Evolutionary conservation across 495 filamentous ascomycete genomes (phyloP), one percentile per base, ranked within the genome.

Genomic region (Talaromyces liani): DNA sequence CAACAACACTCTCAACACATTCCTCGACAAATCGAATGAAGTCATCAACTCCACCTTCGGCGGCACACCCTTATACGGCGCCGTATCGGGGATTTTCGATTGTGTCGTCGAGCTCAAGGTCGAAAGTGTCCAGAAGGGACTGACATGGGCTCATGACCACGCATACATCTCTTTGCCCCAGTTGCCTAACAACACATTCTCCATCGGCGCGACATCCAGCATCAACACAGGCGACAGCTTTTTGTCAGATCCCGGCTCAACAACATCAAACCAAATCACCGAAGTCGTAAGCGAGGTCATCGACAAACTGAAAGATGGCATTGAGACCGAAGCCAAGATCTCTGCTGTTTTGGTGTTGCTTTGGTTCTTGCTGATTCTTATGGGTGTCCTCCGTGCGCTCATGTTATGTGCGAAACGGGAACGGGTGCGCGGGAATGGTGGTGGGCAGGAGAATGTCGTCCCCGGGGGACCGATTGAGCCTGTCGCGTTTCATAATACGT

Each of bases 131-230:
- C 80, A 98, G 70, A 86, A 88, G 66, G 94, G 89, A 8, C 84
- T 98, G 0, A 95, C 90, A 0, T 98, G 92, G 92, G 88, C 95
- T 34, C 80, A 86, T 63, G 88, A 98, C 67, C 71, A 97, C 67
- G 92, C 95, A 1, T 84, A 95, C 58, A 82, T 98, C 66, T 76
- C 85, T 63, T 88, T 98, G 69, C 94, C 95, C 0, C 70, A 82
- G 22, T 83, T 98, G 33, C 81, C 84, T 27, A 86, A 91, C 69
- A 81, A 97, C 68, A 89, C 88, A 29, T 96, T 98, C 80, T 92
- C 90, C 58, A 77, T 86, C 41, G 93, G 93, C 29, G 91, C 93
- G 39, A 73, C 82, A 16, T 77, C 83, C 41, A 87, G 84, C 67
- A 78, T 92, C 66, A 66, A 76, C 53, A 59, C 68, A 4, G 79